These are phyloP conservation scores for Phytophthora cryptogea DNA, from an alignment of 352 stramenopile genomes.

Conservation along the genomic window DNA sequence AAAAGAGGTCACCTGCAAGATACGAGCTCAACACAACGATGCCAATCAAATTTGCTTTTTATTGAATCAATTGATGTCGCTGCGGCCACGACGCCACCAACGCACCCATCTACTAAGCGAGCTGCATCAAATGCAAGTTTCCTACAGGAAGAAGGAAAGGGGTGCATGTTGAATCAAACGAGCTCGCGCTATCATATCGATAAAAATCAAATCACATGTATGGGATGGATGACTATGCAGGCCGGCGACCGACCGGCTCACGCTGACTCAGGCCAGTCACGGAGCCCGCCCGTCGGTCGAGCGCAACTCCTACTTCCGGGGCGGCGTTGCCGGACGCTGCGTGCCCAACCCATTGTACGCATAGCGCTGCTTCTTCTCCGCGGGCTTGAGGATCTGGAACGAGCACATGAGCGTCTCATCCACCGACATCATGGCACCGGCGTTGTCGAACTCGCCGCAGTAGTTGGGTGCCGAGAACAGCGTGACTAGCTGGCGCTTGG, in stretches of 20 bases:
- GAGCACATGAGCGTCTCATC: constrained; percentile 82
- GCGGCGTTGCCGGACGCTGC: constrained; percentile 62
- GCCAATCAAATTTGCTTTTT: constrained; percentile 1
- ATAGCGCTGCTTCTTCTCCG: constrained; percentile 85
- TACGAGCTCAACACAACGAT: neutral
- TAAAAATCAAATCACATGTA: constrained; percentile 50
- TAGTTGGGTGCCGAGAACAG: constrained; percentile 99
- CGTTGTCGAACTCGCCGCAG: constrained; percentile 99
- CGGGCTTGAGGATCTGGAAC: constrained; percentile 87
- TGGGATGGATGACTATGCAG: constrained; percentile 40
- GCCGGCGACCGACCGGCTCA: constrained; percentile 9
- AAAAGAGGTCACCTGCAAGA: neutral
- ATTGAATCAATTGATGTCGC: neutral
- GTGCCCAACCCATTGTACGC: constrained; percentile 64
- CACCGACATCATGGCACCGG: constrained; percentile 89
- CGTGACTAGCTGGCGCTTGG: constrained; percentile 98
- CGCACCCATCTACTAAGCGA: neutral
- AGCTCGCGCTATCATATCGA: constrained; percentile 36
- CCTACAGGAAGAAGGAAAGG: constrained; percentile 8
- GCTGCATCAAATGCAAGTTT: neutral
- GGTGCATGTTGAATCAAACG: constrained; percentile 35
- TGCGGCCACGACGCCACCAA: neutral
- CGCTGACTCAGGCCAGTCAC: constrained; percentile 17
- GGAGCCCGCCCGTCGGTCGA: constrained; percentile 13
- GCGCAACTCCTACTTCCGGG: constrained; percentile 47